Conservation (phyloP, 2,329 filamentous ascomycete genomes). For the Eutypa lata region DNA sequence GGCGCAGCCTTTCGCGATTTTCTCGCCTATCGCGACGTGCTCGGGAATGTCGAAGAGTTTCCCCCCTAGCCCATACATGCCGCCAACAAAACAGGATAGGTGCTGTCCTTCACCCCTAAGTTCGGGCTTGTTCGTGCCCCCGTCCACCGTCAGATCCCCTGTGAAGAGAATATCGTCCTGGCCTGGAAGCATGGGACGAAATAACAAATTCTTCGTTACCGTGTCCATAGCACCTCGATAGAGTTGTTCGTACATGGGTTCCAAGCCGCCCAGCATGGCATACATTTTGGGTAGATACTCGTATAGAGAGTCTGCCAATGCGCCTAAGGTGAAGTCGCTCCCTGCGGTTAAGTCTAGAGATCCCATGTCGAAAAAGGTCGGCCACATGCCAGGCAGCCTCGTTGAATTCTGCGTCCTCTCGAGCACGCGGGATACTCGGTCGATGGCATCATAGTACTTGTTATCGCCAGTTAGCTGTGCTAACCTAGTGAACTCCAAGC, state of each 20-base stretch:
- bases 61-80: constrained; percentile 44
- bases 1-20: constrained; percentile 52
- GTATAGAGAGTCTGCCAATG: constrained; percentile 53
- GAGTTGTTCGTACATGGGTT: constrained; percentile 60
- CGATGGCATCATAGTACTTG: constrained; percentile 74
- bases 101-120: constrained; percentile 37
- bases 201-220: constrained; percentile 62
- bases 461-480: constrained; percentile 65
- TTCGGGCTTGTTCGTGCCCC: constrained; percentile 20
- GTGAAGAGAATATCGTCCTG: constrained; percentile 63
- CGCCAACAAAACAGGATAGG: constrained; percentile 46
- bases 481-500: constrained; percentile 68
- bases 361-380: constrained; percentile 58
- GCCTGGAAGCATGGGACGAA: constrained; percentile 63
- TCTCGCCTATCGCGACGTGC: constrained; percentile 44
- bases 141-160: constrained; percentile 33
- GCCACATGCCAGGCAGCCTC: constrained; percentile 74
- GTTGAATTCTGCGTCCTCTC: constrained; percentile 66
- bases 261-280: constrained; percentile 62
- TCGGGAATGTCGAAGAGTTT: constrained; percentile 42
- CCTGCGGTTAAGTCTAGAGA: constrained; percentile 40
- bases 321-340: constrained; percentile 49
- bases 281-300: constrained; percentile 62
- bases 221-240: constrained; percentile 60
- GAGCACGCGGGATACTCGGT: constrained; percentile 69